Evolutionary conservation across 345 rosid genomes (phyloP).

Genomic region (Garcia nutans): DNA sequence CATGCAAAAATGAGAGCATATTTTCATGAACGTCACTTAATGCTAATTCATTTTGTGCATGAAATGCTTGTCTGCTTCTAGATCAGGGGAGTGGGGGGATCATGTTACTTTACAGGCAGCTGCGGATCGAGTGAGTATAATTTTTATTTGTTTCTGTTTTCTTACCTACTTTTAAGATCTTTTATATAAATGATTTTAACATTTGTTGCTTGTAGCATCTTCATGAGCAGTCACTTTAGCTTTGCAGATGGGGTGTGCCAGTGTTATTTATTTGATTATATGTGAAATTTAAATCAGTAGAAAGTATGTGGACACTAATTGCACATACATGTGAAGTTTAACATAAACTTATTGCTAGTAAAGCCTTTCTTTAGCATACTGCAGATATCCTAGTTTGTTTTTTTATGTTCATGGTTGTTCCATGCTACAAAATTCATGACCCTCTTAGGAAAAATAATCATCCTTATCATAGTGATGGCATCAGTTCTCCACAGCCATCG

Average conservation of each 20-base stretch:
- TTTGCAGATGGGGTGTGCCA: neutral
- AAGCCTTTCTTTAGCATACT: too few species aligned
- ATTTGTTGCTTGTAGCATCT: neutral
- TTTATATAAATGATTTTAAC: neutral
- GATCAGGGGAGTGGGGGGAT: constrained; percentile 97
- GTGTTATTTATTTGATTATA: neutral
- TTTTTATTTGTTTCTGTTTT: constrained; percentile 10
- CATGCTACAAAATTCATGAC: too few species aligned
- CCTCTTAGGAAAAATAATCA: too few species aligned
- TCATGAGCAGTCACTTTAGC: too few species aligned
- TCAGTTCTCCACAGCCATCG: too few species aligned
- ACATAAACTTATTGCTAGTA: too few species aligned
- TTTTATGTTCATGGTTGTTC: too few species aligned
- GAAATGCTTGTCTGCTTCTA: constrained; percentile 27
- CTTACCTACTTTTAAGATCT: neutral
- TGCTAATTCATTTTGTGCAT: constrained; percentile 27
- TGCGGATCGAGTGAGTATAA: constrained; percentile 77
- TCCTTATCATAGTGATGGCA: too few species aligned
- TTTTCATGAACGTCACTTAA: constrained; percentile 12
- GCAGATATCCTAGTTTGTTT: too few species aligned
- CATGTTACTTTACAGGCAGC: constrained; percentile 96
- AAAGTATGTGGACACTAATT: neutral
- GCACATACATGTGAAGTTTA: too few species aligned
- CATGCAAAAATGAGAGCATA: constrained; percentile 11
- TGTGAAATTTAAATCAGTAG: neutral